Evolutionary conservation across 768 basidiomycete species (phyloP), one percentile per base, ranked within the genome.

Genomic region (Tylopilus sp.): DNA sequence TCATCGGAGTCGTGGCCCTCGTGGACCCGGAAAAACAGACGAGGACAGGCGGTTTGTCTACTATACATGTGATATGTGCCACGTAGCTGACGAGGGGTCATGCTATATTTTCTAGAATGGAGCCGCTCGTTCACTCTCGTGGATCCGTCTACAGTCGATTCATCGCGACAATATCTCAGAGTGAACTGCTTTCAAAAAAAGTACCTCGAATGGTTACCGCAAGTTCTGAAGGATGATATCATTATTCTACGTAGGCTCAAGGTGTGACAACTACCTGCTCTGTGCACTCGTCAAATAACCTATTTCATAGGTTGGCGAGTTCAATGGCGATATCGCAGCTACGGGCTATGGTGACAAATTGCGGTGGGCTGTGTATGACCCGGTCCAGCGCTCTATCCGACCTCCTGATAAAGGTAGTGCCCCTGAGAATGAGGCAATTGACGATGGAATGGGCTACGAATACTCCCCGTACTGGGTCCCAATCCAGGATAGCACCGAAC

Each of bases 341-440:
- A 65, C 70, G 0, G 82, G 80, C 2, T 79, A 78, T 47, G 39
- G 66, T 23, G 71, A 78, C 57, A 73, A 65, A 52, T 61, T 82
- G 47, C 69, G 71, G 28, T 86, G 84, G 84, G 78, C 79, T 4
- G 70, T 81, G 26, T 86, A 77, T 45, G 73, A 77, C 31, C 69
- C 73, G 2, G 57, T 59, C 17, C 65, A 60, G 1, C 71, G 74
- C 21, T 64, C 65, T 44, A 56, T 74, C 26, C 69, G 69, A 22
- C 72, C 75, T 57, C 72, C 75, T 1, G 62, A 71, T 39, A 58
- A 65, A 39, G 71, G 66, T n/a, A 59, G 40, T 38, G 72, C 66
- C 8, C 79, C 79, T 0, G 61, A 62, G 52, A 65, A 66, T 13
- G 74, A 64, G 41, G 1, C 5, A 20, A 61, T 57, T 5, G 68